Base-by-base conservation (phyloP, 441 rosid genomes). In the Gossypium schwendimanii region DNA sequence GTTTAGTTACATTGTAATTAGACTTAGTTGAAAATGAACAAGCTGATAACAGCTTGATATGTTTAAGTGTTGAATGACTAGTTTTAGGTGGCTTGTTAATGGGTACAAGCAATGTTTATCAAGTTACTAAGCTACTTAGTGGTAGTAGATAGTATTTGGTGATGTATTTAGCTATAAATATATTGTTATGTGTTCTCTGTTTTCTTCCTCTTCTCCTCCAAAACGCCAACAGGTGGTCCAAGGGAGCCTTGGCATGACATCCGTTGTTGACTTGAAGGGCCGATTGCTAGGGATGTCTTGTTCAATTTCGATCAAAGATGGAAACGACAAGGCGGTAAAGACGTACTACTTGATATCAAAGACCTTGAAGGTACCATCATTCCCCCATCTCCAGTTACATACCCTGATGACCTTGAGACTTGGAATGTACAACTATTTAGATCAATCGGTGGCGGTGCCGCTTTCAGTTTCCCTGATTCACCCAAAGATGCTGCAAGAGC, bases 211-310 rank as follows among this genome's bases (percentile, higher is more conserved):
- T 26, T 3, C 4, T 26, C 28, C 28, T 26, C 28, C 28, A 2
- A 26, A 26, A 26, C 28, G 28, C 28, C 28, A 26, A 26, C 28
- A 80, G 99, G 98, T 62, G 98, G 99, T 74, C 99, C 99, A n/a
- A 87, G 99, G 84, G 99, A 92, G 81, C 99, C 99, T 8, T 94
- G 99, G 99, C 99, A 95, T 63, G 99, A 95, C 60, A 93, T 93
- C 72, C 99, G 93, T 84, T 93, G 92, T 59, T 88, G 91, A 64
- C 95, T 93, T 15, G 98, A 95, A 84, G 99, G 99, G 75, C 98
- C 98, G 8, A 76, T 94, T 71, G 99, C 99, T 28, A 92, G 99
- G 98, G 98, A 94, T 61, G 99, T 94, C 26, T 74, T 94, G 81
- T 92, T 82, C 50, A 94, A 94, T 66, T 94, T 94, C 64, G 99